Evolutionary conservation across 768 basidiomycete genomes (phyloP).

Genomic region (Phlebiopsis flavidoalba): DNA sequence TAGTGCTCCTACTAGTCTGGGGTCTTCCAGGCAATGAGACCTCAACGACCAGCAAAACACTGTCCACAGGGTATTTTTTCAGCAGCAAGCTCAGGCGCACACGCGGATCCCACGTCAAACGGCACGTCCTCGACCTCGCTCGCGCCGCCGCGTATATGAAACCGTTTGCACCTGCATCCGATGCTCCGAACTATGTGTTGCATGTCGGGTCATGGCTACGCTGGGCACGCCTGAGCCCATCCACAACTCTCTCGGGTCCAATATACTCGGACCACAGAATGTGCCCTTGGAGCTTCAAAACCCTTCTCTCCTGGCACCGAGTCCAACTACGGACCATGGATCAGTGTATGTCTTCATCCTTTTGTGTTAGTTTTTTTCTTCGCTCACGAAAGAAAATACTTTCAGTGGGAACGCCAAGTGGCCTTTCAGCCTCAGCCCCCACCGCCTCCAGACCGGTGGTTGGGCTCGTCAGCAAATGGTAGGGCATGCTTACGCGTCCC

Average conservation of each 20-base stretch:
- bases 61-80: neutral
- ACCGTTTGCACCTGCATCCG: slow-evolving; percentile 7
- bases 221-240: slow-evolving; percentile 33
- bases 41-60: neutral
- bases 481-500: too few species aligned
- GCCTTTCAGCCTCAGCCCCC: slow-evolving; percentile 60
- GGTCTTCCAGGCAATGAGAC: neutral
- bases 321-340: slow-evolving; percentile 51
- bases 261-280: slow-evolving; percentile 55
- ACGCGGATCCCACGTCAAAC: neutral
- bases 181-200: slow-evolving; percentile 23
- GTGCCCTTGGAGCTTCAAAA: slow-evolving; percentile 50
- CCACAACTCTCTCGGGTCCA: slow-evolving; percentile 39
- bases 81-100: neutral
- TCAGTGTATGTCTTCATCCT: slow-evolving; percentile 30
- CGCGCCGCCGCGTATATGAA: neutral
- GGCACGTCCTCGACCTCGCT: neutral
- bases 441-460: slow-evolving; percentile 54
- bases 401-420: slow-evolving; percentile 49
- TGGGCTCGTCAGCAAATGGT: slow-evolving; percentile 62
- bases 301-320: slow-evolving; percentile 44
- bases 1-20: slow-evolving; percentile 19
- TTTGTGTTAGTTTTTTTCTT: neutral
- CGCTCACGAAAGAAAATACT: neutral
- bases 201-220: slow-evolving; percentile 15